Conservation (phyloP, 73 alveolate species). For the Tetrahymena thermophila region DNA sequence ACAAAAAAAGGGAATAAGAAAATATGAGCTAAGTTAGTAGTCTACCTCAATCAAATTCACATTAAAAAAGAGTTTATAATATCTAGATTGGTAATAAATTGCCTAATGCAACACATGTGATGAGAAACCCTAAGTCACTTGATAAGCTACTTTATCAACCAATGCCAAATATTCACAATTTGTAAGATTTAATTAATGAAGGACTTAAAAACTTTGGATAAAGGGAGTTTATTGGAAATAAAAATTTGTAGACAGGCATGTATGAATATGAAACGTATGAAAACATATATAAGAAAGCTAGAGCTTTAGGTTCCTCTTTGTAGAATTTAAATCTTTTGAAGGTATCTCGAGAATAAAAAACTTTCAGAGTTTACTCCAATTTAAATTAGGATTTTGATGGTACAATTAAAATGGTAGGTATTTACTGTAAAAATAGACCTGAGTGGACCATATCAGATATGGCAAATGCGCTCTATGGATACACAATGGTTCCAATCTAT, state of each 20-base stretch:
- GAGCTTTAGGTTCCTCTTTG: background rate
- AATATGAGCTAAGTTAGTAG: background rate
- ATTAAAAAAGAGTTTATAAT: background rate
- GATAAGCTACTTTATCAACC: background rate
- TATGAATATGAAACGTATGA: background rate
- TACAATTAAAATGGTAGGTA: constrained; percentile 56
- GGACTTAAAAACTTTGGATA: background rate
- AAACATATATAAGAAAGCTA: background rate
- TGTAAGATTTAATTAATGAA: background rate
- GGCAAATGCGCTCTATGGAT: constrained; percentile 41
- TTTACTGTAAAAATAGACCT: constrained; percentile 59
- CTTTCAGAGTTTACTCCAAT: background rate
- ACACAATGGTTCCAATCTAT: constrained; percentile 61
- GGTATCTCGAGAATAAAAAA: background rate
- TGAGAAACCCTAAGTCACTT: background rate
- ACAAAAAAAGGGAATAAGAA: background rate
- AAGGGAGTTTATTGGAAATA: background rate
- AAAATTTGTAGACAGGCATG: background rate
- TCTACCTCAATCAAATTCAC: background rate
- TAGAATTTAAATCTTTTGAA: background rate
- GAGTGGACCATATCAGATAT: constrained; percentile 65
- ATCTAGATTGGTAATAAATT: background rate
- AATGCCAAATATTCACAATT: background rate
- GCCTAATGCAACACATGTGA: background rate
- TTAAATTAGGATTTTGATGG: background rate